Conservation (phyloP, 306 rosid genomes). For the Trichosanthes cucumerina region DNA sequence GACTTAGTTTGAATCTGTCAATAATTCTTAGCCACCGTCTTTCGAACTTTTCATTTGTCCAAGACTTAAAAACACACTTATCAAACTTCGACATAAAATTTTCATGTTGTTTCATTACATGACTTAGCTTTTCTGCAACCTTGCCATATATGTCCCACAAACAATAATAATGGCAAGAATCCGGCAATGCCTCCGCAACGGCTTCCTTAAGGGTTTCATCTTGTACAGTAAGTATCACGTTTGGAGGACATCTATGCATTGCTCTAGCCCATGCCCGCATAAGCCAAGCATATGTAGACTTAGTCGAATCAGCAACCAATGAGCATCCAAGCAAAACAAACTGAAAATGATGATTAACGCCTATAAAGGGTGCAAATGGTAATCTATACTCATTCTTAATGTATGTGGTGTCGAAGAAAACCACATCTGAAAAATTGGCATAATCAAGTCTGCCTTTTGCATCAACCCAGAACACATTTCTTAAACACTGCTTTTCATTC, state of each 20-base stretch:
- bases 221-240: constrained; percentile 28
- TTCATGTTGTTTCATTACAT: constrained; percentile 24
- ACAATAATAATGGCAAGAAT: constrained; percentile 34
- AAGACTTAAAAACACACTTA: constrained; percentile 38
- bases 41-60: constrained; percentile 33
- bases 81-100: constrained; percentile 26
- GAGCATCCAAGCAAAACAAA: constrained; percentile 33
- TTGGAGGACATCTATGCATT: constrained; percentile 35
- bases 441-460: constrained; percentile 36
- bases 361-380: constrained; percentile 34
- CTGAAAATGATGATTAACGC: constrained; percentile 39
- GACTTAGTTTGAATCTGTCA: constrained; percentile 25
- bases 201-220: constrained; percentile 31
- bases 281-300: constrained; percentile 31
- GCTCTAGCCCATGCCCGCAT: constrained; percentile 39
- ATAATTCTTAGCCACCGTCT: constrained; percentile 31
- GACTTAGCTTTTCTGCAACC: constrained; percentile 32
- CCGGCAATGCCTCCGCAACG: constrained; percentile 27
- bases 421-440: constrained; percentile 29
- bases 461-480: constrained; percentile 41
- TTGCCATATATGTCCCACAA: constrained; percentile 39
- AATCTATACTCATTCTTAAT: constrained; percentile 30
- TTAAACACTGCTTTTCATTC: constrained; percentile 32
- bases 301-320: constrained; percentile 33
- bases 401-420: constrained; percentile 30